These are phyloP conservation scores for Kalmanozyma brasiliensis DNA, from an alignment of 1,284 basidiomycete genomes.

Conservation along the genomic window DNA sequence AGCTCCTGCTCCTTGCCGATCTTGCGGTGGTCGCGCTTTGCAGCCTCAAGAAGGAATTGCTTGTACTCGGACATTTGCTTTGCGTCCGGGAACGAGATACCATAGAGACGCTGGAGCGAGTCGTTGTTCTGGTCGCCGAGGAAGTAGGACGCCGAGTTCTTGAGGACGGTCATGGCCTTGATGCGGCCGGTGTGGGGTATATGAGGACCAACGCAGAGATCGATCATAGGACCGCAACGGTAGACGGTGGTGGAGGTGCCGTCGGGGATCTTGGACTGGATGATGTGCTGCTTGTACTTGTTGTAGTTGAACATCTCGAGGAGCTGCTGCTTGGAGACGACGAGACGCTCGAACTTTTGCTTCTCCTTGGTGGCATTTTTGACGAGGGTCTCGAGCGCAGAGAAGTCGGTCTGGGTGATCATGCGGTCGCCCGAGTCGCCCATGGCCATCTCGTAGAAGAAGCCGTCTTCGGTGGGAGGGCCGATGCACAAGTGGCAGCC, in stretches of 20 bases:
- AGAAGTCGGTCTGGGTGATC: slow-evolving; percentile 77
- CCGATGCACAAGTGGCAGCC: slow-evolving; percentile 97
- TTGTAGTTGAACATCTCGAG: slow-evolving; percentile 99
- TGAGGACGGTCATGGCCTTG: slow-evolving; percentile 74
- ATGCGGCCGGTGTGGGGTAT: slow-evolving; percentile 97
- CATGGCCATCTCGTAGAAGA: slow-evolving; percentile 96
- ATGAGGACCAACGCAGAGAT: slow-evolving; percentile 96
- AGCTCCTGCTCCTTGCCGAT: slow-evolving; percentile 79
- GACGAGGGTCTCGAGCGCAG: slow-evolving; percentile 85
- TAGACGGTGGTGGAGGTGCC: slow-evolving; percentile 98
- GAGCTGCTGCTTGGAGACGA: slow-evolving; percentile 91
- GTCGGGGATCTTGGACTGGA: slow-evolving; percentile 94
- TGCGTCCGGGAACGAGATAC: slow-evolving; percentile 98
- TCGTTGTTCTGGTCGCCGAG: slow-evolving; percentile 93
- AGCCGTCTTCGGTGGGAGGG: slow-evolving; percentile 96
- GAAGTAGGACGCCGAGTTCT: slow-evolving; percentile 98
- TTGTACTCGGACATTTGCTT: slow-evolving; percentile 97
- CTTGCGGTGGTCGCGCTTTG: slow-evolving; percentile 95
- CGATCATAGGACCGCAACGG: slow-evolving; percentile 97
- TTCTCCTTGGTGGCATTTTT: slow-evolving; percentile 93
- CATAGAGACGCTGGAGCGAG: slow-evolving; percentile 95
- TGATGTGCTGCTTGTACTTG: slow-evolving; percentile 97
- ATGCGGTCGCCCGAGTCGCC: slow-evolving; percentile 64
- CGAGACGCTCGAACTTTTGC: slow-evolving; percentile 94
- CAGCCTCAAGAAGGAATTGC: slow-evolving; percentile 92